phyloP scores from a whole-genome alignment of 495 filamentous ascomycete genomes.

The Cairneyella variabilis region DNA sequence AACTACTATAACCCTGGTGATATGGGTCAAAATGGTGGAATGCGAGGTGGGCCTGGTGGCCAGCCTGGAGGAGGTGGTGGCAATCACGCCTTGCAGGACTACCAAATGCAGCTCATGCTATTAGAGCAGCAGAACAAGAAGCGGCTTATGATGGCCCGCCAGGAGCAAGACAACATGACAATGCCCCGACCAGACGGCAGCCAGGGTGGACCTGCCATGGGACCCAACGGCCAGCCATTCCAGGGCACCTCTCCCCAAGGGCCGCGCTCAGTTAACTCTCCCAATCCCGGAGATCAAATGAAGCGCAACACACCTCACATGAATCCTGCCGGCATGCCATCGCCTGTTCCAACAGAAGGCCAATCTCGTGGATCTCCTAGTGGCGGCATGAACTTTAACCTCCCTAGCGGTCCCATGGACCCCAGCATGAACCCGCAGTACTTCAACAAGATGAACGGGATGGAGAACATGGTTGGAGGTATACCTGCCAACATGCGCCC shows the following conservation, averaged over 20 bases:
- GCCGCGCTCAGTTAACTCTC: slow-evolving; percentile 76
- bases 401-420: slow-evolving; percentile 64
- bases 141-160: slow-evolving; percentile 90
- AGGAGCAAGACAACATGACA: slow-evolving; percentile 85
- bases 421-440: slow-evolving; percentile 61
- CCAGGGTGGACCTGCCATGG: slow-evolving; percentile 48
- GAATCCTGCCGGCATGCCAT: slow-evolving; percentile 69
- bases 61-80: slow-evolving; percentile 57
- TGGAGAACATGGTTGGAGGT: slow-evolving; percentile 54
- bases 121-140: slow-evolving; percentile 99
- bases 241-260: slow-evolving; percentile 79
- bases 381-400: slow-evolving; percentile 58
- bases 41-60: slow-evolving; percentile 47
- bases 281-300: slow-evolving; percentile 84
- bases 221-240: slow-evolving; percentile 49
- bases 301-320: slow-evolving; percentile 90
- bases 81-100: slow-evolving; percentile 95
- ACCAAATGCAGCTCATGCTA: slow-evolving; percentile 99
- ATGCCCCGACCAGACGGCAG: slow-evolving; percentile 29
- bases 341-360: slow-evolving; percentile 78
- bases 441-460: slow-evolving; percentile 44
- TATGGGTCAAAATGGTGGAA: slow-evolving; percentile 40
- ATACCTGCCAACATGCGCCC: slow-evolving; percentile 78
- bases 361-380: slow-evolving; percentile 81
- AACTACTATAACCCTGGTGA: slow-evolving; percentile 65